phyloP scores from a whole-genome alignment of 192 early-diverging fungal species.

The Entomortierella beljakovae region DNA sequence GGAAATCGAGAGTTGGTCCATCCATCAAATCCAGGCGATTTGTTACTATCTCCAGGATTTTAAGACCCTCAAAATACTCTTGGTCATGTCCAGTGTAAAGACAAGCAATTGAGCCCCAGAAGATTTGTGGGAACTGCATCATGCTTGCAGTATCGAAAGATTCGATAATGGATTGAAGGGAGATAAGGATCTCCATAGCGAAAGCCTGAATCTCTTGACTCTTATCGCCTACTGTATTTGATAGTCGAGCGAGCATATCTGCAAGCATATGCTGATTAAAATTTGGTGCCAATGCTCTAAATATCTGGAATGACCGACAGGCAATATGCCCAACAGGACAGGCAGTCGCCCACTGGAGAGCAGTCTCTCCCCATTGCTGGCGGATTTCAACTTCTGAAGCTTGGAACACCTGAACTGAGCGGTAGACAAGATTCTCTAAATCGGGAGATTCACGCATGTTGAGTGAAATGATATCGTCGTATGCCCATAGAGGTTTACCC shows the following conservation, averaged over 20 bases:
- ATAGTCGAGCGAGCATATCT: constrained; percentile 79
- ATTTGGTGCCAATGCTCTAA: constrained; percentile 75
- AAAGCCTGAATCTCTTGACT: constrained; percentile 84
- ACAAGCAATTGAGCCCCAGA: constrained; percentile 84
- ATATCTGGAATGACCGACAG: constrained; percentile 87
- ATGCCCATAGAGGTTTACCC: constrained; percentile 81
- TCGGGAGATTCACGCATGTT: constrained; percentile 59
- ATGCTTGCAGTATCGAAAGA: constrained; percentile 65
- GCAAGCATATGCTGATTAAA: constrained; percentile 82
- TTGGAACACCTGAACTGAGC: constrained; percentile 62
- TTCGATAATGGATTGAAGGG: constrained; percentile 72
- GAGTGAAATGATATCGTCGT: constrained; percentile 79
- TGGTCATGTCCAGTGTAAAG: constrained; percentile 79
- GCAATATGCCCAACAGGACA: constrained; percentile 91
- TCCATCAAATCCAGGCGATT: constrained; percentile 69
- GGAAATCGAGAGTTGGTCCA: constrained; percentile 48
- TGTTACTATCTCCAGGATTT: constrained; percentile 73
- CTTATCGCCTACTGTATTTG: constrained; percentile 81
- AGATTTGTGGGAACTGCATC: constrained; percentile 79
- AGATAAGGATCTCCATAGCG: constrained; percentile 79
- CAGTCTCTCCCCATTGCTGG: constrained; percentile 83
- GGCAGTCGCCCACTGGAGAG: constrained; percentile 84
- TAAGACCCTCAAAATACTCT: constrained; percentile 78
- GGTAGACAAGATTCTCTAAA: constrained; percentile 61
- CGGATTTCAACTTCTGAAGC: constrained; percentile 60